phyloP scores from a whole-genome alignment of 345 rosid species.

The Excoecaria agallocha region DNA sequence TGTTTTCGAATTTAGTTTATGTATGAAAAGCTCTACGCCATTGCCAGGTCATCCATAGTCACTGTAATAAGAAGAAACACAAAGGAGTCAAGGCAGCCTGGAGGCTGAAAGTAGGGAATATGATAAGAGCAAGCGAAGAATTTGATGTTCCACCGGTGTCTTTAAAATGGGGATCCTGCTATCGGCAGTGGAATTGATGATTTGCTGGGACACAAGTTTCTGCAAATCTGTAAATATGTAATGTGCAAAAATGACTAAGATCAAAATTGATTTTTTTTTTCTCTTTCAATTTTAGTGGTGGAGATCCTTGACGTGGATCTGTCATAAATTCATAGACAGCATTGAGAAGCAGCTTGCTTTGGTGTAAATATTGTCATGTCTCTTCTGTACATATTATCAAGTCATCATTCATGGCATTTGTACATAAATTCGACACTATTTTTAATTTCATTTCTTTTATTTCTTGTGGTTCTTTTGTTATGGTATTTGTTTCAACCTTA shows the following conservation, averaged over 20 bases:
- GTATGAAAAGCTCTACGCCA: neutral
- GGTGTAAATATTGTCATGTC: neutral
- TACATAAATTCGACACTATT: neutral
- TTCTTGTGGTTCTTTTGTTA: no score
- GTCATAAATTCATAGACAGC: neutral
- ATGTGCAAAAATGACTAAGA: neutral
- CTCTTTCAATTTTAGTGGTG: no score
- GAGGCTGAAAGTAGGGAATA: no score
- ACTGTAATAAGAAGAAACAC: neutral
- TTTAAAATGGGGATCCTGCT: neutral
- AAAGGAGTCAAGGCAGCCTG: neutral
- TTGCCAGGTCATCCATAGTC: conserved; percentile 9
- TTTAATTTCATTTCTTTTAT: neutral
- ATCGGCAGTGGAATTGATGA: neutral
- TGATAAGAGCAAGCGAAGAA: neutral
- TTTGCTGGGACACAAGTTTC: neutral
- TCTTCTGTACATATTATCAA: conserved; percentile 2
- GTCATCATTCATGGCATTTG: neutral
- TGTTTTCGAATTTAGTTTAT: no score
- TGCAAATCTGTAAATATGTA: neutral
- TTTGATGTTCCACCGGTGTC: neutral
- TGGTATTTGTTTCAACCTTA: no score
- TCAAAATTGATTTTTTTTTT: no score
- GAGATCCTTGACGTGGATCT: neutral
- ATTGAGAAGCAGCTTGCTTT: neutral